Evolutionary conservation across 2,329 filamentous ascomycete genomes (phyloP).

Genomic region (Aspergillus sp.): DNA sequence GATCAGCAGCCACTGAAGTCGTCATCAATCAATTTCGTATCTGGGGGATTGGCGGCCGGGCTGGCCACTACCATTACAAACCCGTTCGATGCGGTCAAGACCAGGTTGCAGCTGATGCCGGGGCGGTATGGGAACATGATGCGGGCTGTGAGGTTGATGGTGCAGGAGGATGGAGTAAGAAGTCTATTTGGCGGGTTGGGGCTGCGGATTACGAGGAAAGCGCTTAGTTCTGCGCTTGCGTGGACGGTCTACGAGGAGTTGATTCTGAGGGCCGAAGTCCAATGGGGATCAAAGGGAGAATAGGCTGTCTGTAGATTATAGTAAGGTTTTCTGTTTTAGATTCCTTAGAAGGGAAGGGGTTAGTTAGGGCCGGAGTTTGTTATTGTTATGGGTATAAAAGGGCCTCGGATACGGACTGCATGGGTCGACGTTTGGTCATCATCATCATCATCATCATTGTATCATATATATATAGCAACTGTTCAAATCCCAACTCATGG

Average conservation of each 20-base stretch:
- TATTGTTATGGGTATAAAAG: conserved; percentile 5
- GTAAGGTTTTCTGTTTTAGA: conserved; percentile 13
- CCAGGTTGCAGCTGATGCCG: conserved; percentile 87
- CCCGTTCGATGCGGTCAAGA: conserved; percentile 96
- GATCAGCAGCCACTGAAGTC: conserved; percentile 29
- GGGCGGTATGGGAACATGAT: conserved; percentile 78
- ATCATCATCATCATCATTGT: conserved; percentile 18
- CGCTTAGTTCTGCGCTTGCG: conserved; percentile 87
- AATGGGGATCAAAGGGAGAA: conserved; percentile 36
- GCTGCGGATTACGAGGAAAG: conserved; percentile 86
- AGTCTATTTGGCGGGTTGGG: conserved; percentile 84
- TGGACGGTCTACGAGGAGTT: conserved; percentile 98
- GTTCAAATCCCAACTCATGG: conserved; percentile 25
- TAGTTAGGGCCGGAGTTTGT: conserved; percentile 2
- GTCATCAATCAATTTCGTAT: conserved; percentile 76
- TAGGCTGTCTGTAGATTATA: conserved; percentile 8
- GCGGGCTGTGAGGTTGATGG: conserved; percentile 74
- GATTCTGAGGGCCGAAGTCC: conserved; percentile 68
- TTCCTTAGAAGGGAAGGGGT: neutral
- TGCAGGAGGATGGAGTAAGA: conserved; percentile 75
- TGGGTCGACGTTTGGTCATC: conserved; percentile 1
- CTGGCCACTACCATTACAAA: conserved; percentile 88
- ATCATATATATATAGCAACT: conserved; percentile 24
- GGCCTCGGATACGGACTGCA: conserved; percentile 1
- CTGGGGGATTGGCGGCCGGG: conserved; percentile 77